Evolutionary conservation across 768 basidiomycete genomes (phyloP), one percentile per base, ranked within the genome.

Genomic region (Tephrocybe sp.): DNA sequence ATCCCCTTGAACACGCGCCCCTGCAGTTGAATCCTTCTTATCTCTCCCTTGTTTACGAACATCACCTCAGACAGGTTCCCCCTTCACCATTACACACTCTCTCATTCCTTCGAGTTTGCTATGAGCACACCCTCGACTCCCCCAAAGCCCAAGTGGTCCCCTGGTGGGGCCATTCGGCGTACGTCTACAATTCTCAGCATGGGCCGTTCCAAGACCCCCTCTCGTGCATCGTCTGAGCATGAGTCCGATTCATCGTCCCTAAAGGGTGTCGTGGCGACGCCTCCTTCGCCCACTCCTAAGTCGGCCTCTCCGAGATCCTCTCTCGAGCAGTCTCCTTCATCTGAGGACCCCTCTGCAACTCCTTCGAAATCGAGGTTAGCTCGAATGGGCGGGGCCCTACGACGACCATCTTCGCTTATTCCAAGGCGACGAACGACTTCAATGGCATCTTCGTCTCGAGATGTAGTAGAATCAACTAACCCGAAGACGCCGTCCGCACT

Each of bases 371-470:
- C 50, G 1, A 10, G 19, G 27, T 31, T 51, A 23, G 30, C 50
- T 34, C 44, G 50, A 5, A 36, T 51, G 50, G 43, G 50, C 8
- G 43, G 42, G 15, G 50, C 24, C 23, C 24, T 51, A 3, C 50
- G 50, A 19, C 38, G 50, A 13, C 43, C 49, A 23, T 51, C 50
- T 36, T 45, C 50, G 15, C 50, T 51, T 27, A 51, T 51, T 22
- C 50, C 50, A 13, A 45, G 50, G 27, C 50, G 50, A 33, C 50
- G 50, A 23, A 51, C 50, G 23, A 45, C 44, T 3, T 51, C 50
- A 16, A 45, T 33, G 36, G 33, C 44, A 25, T 51, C 50, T 0
- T 51, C 50, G 9, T 19, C 41, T 9, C 36, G 39, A 34, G 50
- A 51, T 41, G 49, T 13, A 0, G 49, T 13, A 0, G 30, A 40